Conservation (phyloP, 495 filamentous ascomycete genomes). For the Aspergillus leporis region DNA sequence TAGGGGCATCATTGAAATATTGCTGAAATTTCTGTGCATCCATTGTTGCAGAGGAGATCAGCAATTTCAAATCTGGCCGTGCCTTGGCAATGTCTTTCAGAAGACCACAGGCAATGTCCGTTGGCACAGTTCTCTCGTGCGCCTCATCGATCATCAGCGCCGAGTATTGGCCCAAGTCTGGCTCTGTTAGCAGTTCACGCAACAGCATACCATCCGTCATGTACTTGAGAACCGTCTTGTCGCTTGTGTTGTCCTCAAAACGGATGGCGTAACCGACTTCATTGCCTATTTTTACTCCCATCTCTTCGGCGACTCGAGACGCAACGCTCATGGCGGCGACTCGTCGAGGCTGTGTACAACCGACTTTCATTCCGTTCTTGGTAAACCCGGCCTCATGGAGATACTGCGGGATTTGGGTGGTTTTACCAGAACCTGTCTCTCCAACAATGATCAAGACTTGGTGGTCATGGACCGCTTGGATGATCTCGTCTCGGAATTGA, state of each 20-base stretch:
- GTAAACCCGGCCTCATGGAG: conserved; percentile 88
- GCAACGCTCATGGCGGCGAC: conserved; percentile 97
- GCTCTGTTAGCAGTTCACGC: conserved; percentile 88
- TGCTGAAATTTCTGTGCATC: conserved; percentile 90
- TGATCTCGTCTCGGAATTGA: conserved; percentile 72
- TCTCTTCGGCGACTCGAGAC: conserved; percentile 89
- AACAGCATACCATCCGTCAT: conserved; percentile 99
- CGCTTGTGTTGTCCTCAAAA: conserved; percentile 90
- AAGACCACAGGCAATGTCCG: conserved; percentile 87
- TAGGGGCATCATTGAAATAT: conserved; percentile 93
- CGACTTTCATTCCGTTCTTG: conserved; percentile 60
- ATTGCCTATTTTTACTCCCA: conserved; percentile 86
- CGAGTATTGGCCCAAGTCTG: conserved; percentile 80
- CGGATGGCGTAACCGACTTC: conserved; percentile 95
- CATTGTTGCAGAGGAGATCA: conserved; percentile 95
- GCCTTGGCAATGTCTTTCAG: conserved; percentile 89
- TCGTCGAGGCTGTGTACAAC: conserved; percentile 78
- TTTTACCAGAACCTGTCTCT: conserved; percentile 87
- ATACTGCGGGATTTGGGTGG: conserved; percentile 86
- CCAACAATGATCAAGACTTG: conserved; percentile 87
- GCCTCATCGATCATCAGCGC: conserved; percentile 97
- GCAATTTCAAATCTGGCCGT: conserved; percentile 82
- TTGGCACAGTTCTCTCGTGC: conserved; percentile 88
- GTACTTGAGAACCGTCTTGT: conserved; percentile 93
- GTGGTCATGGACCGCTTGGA: conserved; percentile 73